Base-by-base conservation (phyloP, 202 grass and related monocot genomes). In the Miscanthus sacchariflorus region DNA sequence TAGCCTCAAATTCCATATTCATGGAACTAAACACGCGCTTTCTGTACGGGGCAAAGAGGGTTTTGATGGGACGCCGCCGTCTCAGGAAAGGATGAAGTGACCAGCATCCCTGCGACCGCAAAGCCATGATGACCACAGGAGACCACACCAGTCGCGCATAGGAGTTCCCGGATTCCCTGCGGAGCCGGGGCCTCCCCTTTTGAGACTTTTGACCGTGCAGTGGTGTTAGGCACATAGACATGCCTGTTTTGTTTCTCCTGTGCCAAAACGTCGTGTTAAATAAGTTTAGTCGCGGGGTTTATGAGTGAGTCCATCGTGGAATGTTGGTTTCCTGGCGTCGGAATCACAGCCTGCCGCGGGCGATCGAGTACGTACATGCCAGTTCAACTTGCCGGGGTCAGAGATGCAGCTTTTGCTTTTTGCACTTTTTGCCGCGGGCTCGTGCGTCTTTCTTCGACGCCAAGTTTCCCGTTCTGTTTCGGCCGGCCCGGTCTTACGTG, bases 61-160 rank as follows among this genome's bases (percentile, higher is more conserved):
- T 74, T 38, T 38, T 48, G 84, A 87, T 79, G 81, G 61, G 69
- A 25, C 66, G 74, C 49, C 63, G 76, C 70, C 81, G 81, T 76
- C 69, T 81, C 58, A 49, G 75, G 74, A 79, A 87, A 45, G 79
- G 86, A 15, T 12, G 86, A 88, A 35, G 81, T 50, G 89, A 85
- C 77, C 61, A 61, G 77, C 77, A 77, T 91, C 85, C 74, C 61
- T 24, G 40, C 75, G 48, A 30, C n/a, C 6, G 18, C 6, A 11
- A 76, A 59, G 24, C 72, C 58, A 84, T 88, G 81, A 81, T 85
- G 90, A 36, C 70, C 28, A 77, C 3, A 5, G 81, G 81, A 50
- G 89, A 84, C 89, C 70, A 67, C 13, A 46, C 74, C 61, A 73
- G 43, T 85, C 39, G 50, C n/a, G 59, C 25, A 35, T 58, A 48